A percentile compares a stretch with the other conserved stretches of the same genome.
Evolutionary conservation across 2,329 filamentous ascomycete genomes (phyloP).

Genomic region (Penicillium hesseltinei): DNA sequence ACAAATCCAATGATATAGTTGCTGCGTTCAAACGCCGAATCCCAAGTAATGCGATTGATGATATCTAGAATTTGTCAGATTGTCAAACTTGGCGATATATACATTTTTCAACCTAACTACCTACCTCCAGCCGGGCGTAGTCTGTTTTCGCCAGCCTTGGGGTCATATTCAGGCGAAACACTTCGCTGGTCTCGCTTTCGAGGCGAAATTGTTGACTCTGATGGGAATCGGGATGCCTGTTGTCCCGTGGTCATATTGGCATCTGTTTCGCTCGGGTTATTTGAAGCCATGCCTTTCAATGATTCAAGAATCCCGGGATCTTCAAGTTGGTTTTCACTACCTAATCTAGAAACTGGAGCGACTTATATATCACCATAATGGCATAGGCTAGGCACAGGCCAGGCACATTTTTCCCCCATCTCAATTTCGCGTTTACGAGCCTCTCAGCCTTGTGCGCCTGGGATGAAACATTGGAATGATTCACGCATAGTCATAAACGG

Average conservation of each 20-base stretch:
- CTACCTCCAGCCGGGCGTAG: conserved; percentile 20
- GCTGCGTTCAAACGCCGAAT: conserved; percentile 43
- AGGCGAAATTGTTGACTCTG: too few species aligned
- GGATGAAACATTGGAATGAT: neutral
- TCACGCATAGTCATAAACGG: neutral
- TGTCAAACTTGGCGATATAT: neutral
- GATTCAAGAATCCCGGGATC: too few species aligned
- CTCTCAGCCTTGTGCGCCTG: neutral
- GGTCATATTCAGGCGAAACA: conserved; percentile 1
- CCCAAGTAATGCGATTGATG: conserved; percentile 52
- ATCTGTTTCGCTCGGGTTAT: neutral
- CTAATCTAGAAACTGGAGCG: neutral
- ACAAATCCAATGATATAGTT: conserved; percentile 55
- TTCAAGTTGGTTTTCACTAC: neutral
- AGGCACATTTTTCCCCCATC: neutral
- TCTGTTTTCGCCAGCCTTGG: conserved; percentile 17
- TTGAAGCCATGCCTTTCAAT: neutral
- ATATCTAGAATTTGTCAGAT: conserved; percentile 36
- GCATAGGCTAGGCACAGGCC: neutral
- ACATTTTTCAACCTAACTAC: neutral
- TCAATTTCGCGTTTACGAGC: neutral
- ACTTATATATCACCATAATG: neutral
- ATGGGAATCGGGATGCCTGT: neutral
- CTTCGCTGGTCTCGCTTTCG: neutral
- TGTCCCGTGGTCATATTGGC: neutral